phyloP scores from a whole-genome alignment of 148 eudicot genomes.

The Silene latifolia region DNA sequence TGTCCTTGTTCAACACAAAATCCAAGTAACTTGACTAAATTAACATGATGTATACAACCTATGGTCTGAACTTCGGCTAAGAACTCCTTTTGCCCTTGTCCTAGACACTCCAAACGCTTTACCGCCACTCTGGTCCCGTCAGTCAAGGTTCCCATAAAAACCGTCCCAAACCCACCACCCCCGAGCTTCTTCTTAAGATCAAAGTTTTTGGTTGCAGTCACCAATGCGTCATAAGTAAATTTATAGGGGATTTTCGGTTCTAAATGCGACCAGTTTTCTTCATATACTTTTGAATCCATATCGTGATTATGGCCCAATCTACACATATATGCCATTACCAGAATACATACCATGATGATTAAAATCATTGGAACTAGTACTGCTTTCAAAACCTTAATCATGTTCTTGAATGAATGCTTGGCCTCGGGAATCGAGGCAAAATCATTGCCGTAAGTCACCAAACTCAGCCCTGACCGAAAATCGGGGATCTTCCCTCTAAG shows the following conservation, averaged over 20 bases:
- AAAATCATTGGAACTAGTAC: background rate
- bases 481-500: background rate
- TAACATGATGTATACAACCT: slow-evolving; percentile 17
- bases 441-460: background rate
- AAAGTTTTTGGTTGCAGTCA: slow-evolving; percentile 10
- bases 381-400: background rate
- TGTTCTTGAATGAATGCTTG: background rate
- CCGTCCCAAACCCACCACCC: slow-evolving; percentile 17
- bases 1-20: slow-evolving; percentile 14
- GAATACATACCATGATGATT: background rate
- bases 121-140: slow-evolving; percentile 13
- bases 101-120: slow-evolving; percentile 12
- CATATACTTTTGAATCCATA: background rate
- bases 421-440: background rate
- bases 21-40: slow-evolving; percentile 20
- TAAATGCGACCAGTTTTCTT: background rate
- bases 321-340: background rate
- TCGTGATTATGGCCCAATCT: background rate
- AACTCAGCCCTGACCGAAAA: background rate
- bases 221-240: slow-evolving; percentile 7
- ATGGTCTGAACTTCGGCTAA: slow-evolving; percentile 12
- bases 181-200: slow-evolving; percentile 8
- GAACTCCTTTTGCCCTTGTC: slow-evolving; percentile 22
- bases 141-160: slow-evolving; percentile 9
- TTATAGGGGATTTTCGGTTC: background rate